Evolutionary conservation across 768 basidiomycete genomes (phyloP).

Genomic region (Boletus sp.): DNA sequence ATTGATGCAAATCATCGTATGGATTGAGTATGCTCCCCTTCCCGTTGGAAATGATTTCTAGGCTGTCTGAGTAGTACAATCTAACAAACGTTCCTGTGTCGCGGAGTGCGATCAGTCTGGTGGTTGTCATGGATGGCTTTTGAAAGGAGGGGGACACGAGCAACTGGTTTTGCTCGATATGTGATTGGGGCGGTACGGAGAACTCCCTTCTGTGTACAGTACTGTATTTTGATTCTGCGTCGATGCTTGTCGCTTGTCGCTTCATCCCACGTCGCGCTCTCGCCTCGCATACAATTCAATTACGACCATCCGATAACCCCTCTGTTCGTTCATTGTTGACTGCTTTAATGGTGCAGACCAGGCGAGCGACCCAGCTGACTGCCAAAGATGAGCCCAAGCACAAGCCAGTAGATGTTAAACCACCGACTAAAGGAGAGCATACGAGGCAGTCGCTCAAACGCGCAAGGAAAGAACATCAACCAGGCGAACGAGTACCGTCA

Average conservation of each 20-base stretch:
- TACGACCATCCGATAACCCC: background rate
- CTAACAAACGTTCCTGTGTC: no score
- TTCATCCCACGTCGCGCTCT: background rate
- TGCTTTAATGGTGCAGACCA: conserved; percentile 24
- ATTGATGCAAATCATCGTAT: background rate
- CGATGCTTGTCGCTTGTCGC: background rate
- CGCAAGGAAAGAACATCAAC: background rate
- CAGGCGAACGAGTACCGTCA: background rate
- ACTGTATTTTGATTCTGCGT: background rate
- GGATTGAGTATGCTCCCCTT: conserved; percentile 1
- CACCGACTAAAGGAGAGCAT: background rate
- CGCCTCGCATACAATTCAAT: background rate
- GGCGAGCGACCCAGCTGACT: conserved; percentile 12
- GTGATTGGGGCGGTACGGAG: no score
- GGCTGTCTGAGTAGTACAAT: no score
- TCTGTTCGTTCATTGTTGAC: background rate
- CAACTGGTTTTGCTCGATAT: no score
- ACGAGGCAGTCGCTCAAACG: conserved; percentile 16
- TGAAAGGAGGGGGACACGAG: no score
- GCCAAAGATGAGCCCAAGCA: background rate
- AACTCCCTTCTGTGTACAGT: no score
- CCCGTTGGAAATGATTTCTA: conserved; percentile 1
- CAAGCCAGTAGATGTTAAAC: background rate
- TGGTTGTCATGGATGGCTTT: no score
- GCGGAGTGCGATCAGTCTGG: no score